A percentile compares a stretch with the other conserved stretches of the same genome.
phyloP scores from a whole-genome alignment of 148 eudicot genomes.

The Chenopodium formosanum region DNA sequence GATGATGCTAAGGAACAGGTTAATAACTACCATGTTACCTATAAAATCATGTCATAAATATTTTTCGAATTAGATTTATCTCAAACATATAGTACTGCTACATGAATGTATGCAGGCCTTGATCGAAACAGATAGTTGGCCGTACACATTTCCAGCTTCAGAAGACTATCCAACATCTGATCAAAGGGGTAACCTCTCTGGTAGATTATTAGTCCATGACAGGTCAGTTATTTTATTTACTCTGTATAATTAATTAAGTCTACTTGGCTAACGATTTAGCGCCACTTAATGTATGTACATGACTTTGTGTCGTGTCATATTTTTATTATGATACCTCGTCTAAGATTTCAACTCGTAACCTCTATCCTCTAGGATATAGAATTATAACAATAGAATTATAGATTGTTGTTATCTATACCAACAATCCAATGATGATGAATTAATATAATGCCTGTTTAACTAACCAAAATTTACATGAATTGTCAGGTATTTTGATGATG shows the following conservation, averaged over 20 bases:
- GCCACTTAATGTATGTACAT: too few species aligned
- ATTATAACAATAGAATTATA: too few species aligned
- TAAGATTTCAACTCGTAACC: too few species aligned
- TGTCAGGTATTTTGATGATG: slow-evolving; percentile 44
- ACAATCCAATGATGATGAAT: too few species aligned
- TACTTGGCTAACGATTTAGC: too few species aligned
- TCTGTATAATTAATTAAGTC: neutral
- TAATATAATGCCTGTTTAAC: neutral
- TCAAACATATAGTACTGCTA: neutral
- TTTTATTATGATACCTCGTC: too few species aligned
- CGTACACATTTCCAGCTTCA: slow-evolving; percentile 37
- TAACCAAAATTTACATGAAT: neutral
- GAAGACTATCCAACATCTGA: slow-evolving; percentile 35
- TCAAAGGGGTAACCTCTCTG: slow-evolving; percentile 31
- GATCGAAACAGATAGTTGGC: slow-evolving; percentile 36
- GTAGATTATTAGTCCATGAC: slow-evolving; percentile 31
- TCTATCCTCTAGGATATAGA: too few species aligned
- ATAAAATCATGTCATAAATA: neutral
- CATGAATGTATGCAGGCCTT: slow-evolving; percentile 18
- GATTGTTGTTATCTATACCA: too few species aligned
- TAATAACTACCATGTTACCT: neutral
- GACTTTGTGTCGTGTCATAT: too few species aligned
- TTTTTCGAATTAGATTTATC: neutral
- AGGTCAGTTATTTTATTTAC: slow-evolving; percentile 22
- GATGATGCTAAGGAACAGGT: slow-evolving; percentile 83